Evolutionary conservation across 768 basidiomycete species (phyloP), one percentile per base, ranked within the genome.

Genomic region (Termitomyces sp.): DNA sequence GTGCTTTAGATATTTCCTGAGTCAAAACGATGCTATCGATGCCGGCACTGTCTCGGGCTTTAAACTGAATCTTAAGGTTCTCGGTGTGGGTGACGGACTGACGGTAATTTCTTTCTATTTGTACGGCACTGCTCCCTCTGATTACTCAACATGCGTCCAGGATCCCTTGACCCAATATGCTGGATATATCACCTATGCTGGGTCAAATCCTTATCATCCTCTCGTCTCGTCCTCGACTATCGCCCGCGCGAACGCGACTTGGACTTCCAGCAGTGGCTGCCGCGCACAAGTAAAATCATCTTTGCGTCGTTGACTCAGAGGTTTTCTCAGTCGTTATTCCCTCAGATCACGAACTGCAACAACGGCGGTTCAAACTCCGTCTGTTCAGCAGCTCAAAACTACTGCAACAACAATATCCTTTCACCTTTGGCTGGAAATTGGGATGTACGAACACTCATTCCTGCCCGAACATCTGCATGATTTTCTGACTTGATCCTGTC

Each of bases 1-100:
- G 13, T 14, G 46, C 30, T 32, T 13, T 54, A 82, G 76, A 4
- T 73, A 84, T 61, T 83, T 88, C 76, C 72, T 86, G 5, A 64
- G 77, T 5, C 85, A 86, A 67, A 87, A 88, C 56, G 72, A 77
- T 30, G 83, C 77, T 12, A 86, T 88, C 48, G 73, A 75, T 3
- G 70, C 72, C 4, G 81, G 81, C 10, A 74, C 67, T 0, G 61
- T 81, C 4, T 62, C 68, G 4, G 85, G 84, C 3, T 57, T 80
- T 5, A 72, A 69, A 3, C 74, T 88, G 47, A 86, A 86, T 61
- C 76, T 88, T n/a, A 79, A 84, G 66, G 73, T 78, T 26, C 76
- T 86, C n/a, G 86, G 83, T 18, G 74, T 88, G 22, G 85, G 86
- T 18, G 77, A 88, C 64, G 85, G 85, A 12, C 68, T 86, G 24